Percentiles rank a stretch among this genome's conserved stretches.
Conservation (phyloP, 2,329 filamentous ascomycete genomes). For the Tolypocladium inflatum region DNA sequence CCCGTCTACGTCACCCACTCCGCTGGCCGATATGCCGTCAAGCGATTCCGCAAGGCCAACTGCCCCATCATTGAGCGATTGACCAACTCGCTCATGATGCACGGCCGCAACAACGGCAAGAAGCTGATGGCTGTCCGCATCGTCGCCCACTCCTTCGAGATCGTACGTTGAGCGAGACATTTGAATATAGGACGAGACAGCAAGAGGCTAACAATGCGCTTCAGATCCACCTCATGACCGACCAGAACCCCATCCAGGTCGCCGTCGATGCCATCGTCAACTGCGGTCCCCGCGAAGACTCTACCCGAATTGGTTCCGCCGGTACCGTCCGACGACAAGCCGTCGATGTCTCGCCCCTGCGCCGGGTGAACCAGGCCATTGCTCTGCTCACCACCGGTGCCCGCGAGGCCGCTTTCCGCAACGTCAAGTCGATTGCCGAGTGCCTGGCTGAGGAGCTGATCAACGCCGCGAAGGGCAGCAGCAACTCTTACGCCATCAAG, state of each 20-base stretch:
- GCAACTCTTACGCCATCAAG: conserved; percentile 99
- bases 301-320: conserved; percentile 97
- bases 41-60: conserved; percentile 99
- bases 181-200: not conserved
- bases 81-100: conserved; percentile 99
- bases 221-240: conserved; percentile 99
- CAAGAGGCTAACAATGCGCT: not conserved
- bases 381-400: conserved; percentile 98
- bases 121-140: conserved; percentile 99
- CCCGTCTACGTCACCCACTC: conserved; percentile 99
- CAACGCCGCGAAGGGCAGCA: conserved; percentile 99
- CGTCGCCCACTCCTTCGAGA: conserved; percentile 98
- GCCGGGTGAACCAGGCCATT: conserved; percentile 99
- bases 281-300: conserved; percentile 99
- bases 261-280: conserved; percentile 99
- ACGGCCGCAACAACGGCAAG: conserved; percentile 99
- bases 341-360: conserved; percentile 98
- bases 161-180: conserved; percentile 52
- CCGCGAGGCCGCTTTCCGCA: conserved; percentile 97
- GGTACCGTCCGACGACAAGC: conserved; percentile 99
- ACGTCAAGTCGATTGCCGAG: conserved; percentile 99
- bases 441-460: conserved; percentile 99
- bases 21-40: conserved; percentile 95
- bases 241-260: conserved; percentile 99
- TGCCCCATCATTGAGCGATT: conserved; percentile 99